Percentiles rank a stretch among this genome's conserved stretches.
Conservation (phyloP, 1,284 basidiomycete genomes). For the Trametes pubescens region DNA sequence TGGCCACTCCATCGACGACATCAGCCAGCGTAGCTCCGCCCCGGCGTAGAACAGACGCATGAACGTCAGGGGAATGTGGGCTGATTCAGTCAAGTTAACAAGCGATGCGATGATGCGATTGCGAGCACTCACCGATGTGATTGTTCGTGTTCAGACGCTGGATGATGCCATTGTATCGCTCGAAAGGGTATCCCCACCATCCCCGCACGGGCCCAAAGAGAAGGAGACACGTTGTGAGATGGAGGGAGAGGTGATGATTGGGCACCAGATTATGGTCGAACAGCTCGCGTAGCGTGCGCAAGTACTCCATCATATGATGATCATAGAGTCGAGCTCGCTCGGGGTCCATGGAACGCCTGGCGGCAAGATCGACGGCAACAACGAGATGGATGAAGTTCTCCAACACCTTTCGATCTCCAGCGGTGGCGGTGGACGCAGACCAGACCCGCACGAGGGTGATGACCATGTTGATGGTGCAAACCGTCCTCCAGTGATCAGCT, state of each 20-base stretch:
- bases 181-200: constrained; percentile 39
- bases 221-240: constrained; percentile 34
- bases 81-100: not conserved
- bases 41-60: constrained; percentile 20
- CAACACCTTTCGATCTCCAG: constrained; percentile 25
- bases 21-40: constrained; percentile 13
- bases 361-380: constrained; percentile 28
- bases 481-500: constrained; percentile 40
- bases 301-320: constrained; percentile 30
- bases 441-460: constrained; percentile 25
- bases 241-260: constrained; percentile 39
- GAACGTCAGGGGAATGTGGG: constrained; percentile 20
- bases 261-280: constrained; percentile 28
- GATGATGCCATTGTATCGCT: constrained; percentile 2
- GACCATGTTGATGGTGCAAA: constrained; percentile 33
- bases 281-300: constrained; percentile 21
- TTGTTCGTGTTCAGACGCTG: constrained; percentile 14
- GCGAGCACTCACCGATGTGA: constrained; percentile 30
- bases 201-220: constrained; percentile 38
- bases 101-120: not conserved
- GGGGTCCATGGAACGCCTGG: constrained; percentile 18
- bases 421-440: not conserved
- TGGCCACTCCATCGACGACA: constrained; percentile 15
- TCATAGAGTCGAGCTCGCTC: constrained; percentile 20
- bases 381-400: constrained; percentile 36